Percentiles rank a stretch among this genome's conserved stretches.
These are phyloP conservation scores for Coix lacrymajobi DNA, from an alignment of 176 grass and related monocot genomes.

Conservation along the genomic window DNA sequence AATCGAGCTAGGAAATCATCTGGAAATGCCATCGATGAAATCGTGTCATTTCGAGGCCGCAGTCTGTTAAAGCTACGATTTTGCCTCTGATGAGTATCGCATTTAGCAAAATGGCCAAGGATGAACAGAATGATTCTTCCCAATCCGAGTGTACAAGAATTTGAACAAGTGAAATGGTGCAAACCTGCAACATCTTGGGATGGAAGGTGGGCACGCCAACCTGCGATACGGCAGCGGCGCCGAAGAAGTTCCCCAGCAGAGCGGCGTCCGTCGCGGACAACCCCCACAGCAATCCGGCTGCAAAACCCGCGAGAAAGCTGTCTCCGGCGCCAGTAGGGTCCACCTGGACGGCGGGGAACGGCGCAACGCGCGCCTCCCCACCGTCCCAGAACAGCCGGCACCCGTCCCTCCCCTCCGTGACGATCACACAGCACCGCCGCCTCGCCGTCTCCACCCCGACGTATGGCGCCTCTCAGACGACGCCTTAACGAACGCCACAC, in stretches of 20 bases:
- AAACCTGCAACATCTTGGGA: slow-evolving; percentile 80
- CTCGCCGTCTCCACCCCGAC: slow-evolving; percentile 64
- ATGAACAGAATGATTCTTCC: background rate
- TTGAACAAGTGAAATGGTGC: background rate
- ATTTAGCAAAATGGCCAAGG: background rate
- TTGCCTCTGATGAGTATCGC: background rate
- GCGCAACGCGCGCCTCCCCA: slow-evolving; percentile 52
- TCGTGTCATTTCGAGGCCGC: background rate
- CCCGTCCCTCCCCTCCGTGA: slow-evolving; percentile 84
- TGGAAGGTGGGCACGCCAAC: slow-evolving; percentile 78
- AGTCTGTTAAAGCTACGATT: background rate
- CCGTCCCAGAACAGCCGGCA: slow-evolving; percentile 71
- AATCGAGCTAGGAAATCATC: background rate
- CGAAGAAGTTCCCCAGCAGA: slow-evolving; percentile 85
- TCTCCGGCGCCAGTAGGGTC: slow-evolving; percentile 94
- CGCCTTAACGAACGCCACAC: slow-evolving; percentile 72
- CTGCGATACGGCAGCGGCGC: slow-evolving; percentile 60
- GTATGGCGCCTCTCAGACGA: slow-evolving; percentile 89
- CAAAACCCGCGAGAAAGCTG: slow-evolving; percentile 85
- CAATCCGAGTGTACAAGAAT: background rate
- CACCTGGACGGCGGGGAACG: slow-evolving; percentile 68
- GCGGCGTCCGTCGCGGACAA: slow-evolving; percentile 70
- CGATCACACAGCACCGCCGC: slow-evolving; percentile 69
- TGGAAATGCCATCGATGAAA: background rate
- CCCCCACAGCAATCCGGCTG: slow-evolving; percentile 70